phyloP scores from a whole-genome alignment of 108 stramenopile genomes.

The Skeletonema tropicum region DNA sequence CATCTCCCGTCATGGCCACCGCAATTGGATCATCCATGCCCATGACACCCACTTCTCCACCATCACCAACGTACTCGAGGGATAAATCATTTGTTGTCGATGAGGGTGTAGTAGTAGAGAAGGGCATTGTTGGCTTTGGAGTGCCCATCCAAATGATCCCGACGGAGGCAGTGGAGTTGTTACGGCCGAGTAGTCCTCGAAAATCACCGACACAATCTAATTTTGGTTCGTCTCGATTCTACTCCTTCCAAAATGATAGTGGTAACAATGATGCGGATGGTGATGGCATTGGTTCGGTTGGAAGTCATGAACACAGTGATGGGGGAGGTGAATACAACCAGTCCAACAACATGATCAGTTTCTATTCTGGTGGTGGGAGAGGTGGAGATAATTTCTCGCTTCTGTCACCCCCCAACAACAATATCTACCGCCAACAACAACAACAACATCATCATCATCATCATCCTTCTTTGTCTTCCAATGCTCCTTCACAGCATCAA shows the following conservation, averaged over 20 bases:
- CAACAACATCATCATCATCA: background rate
- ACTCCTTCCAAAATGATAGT: constrained; percentile 32
- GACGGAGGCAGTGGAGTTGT: constrained; percentile 19
- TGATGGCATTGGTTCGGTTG: background rate
- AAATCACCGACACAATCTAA: constrained; percentile 10
- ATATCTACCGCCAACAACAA: background rate
- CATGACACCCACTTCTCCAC: constrained; percentile 6
- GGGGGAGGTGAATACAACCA: constrained; percentile 1
- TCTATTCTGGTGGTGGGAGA: constrained; percentile 22
- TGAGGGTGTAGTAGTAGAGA: background rate
- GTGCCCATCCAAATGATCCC: constrained; percentile 30
- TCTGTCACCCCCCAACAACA: constrained; percentile 17
- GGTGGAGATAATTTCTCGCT: constrained; percentile 27
- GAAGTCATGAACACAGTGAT: constrained; percentile 9
- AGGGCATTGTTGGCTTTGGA: constrained; percentile 14
- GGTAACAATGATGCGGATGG: background rate
- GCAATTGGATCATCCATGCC: background rate
- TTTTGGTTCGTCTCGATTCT: constrained; percentile 32
- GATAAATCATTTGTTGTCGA: background rate
- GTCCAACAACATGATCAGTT: constrained; percentile 41
- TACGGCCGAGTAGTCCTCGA: constrained; percentile 13
- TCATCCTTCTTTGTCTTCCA: constrained; percentile 4
- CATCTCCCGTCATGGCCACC: constrained; percentile 7
- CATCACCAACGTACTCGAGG: background rate
- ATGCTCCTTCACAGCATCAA: background rate